Base-by-base conservation (phyloP, 2,329 filamentous ascomycete genomes). In the Colletotrichum kahawae region DNA sequence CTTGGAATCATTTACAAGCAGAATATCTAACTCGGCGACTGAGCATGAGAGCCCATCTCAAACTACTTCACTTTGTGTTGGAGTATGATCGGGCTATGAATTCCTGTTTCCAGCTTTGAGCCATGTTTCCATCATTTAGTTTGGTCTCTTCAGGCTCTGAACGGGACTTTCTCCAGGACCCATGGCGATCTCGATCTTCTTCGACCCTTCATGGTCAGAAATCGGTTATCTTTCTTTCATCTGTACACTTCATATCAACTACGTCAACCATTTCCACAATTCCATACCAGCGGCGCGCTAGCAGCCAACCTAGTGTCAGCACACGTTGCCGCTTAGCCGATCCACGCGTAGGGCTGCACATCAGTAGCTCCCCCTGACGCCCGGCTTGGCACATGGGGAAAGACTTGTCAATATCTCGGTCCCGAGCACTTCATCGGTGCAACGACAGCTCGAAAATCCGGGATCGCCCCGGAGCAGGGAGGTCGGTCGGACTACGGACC, bases 81-180 rank as follows among this genome's bases (percentile, higher is more conserved):
- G 18, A 7, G 38, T 8, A n/a, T 43, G 18, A 10, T 10, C 18
- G 38, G 38, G n/a, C 4, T 43, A n/a, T 43, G 16, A n/a, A 10
- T 3, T 43, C 8, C 2, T 43, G 0, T n/a, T 43, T 1, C 4
- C 18, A 43, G 2, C 2, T n/a, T 0, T 43, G 10, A 9, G 5
- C 10, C 2, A n/a, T 43, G 9, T 2, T 18, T n/a, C 16, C 4
- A 10, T 43, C 18, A n/a, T n/a, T 10, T n/a, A 18, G 1, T 5
- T 43, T 6, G 8, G 16, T n/a, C 1, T 43, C 8, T 8, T 43
- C 18, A 48, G 10, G 38, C 38, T 48, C 5, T 48, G 9, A 48
- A 2, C 1, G 5, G 1, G 18, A 21, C 5, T 51, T 51, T 13
- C n/a, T 51, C 10, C 43, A 5, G 8, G 18, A 48, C 8, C 8